phyloP scores from a whole-genome alignment of 2,329 filamentous ascomycete genomes.

The Plenodomus biglobosus region DNA sequence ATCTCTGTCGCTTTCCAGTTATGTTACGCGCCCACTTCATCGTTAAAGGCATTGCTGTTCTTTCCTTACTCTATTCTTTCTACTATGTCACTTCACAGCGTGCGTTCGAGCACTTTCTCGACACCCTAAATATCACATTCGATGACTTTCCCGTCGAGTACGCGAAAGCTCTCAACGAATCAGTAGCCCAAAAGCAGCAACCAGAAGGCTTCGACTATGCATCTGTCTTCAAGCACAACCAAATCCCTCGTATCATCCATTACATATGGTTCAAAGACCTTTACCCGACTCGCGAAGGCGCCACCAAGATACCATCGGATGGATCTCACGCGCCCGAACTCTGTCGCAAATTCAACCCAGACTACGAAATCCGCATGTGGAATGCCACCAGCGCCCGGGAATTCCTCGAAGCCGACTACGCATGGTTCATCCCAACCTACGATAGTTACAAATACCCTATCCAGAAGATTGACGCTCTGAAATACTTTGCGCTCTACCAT shows the following conservation, averaged over 20 bases:
- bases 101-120: slow-evolving; percentile 10
- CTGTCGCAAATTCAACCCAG: slow-evolving; percentile 18
- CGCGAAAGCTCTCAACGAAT: slow-evolving; percentile 11
- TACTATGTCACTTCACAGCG: slow-evolving; percentile 8
- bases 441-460: slow-evolving; percentile 27
- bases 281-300: slow-evolving; percentile 11
- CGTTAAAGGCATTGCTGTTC: neutral
- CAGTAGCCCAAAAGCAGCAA: slow-evolving; percentile 3
- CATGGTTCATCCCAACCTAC: slow-evolving; percentile 25
- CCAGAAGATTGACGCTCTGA: slow-evolving; percentile 28
- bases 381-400: slow-evolving; percentile 16
- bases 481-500: slow-evolving; percentile 29
- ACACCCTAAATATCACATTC: slow-evolving; percentile 7
- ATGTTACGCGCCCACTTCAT: slow-evolving; percentile 2
- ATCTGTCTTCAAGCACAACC: slow-evolving; percentile 2
- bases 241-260: slow-evolving; percentile 17
- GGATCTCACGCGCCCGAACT: slow-evolving; percentile 17
- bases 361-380: slow-evolving; percentile 23
- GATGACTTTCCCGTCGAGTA: slow-evolving; percentile 13
- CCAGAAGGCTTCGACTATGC: slow-evolving; percentile 14
- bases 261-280: slow-evolving; percentile 21
- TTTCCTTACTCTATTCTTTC: slow-evolving; percentile 6
- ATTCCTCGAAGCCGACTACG: slow-evolving; percentile 17
- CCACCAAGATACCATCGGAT: slow-evolving; percentile 7
- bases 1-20: neutral